phyloP scores from a whole-genome alignment of 2,329 filamentous ascomycete species.

The Colletotrichum somersetense region DNA sequence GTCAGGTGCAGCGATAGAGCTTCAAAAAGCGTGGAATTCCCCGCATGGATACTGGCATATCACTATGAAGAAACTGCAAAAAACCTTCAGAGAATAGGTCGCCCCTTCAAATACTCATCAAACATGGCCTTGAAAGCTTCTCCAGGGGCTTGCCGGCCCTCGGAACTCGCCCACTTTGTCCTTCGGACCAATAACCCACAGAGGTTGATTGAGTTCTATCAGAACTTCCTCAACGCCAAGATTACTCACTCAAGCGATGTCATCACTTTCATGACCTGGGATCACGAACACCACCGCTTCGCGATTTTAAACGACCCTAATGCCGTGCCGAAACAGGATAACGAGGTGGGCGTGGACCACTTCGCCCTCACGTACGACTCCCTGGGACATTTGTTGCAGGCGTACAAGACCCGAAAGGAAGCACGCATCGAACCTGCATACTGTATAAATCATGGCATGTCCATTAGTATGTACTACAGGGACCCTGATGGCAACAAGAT shows the following conservation, averaged over 20 bases:
- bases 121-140: slow-evolving; percentile 21
- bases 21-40: slow-evolving; percentile 13
- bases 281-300: slow-evolving; percentile 62
- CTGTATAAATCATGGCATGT: slow-evolving; percentile 62
- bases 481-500: slow-evolving; percentile 63
- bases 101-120: neutral
- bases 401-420: slow-evolving; percentile 54
- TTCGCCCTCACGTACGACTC: slow-evolving; percentile 56
- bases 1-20: neutral
- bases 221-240: slow-evolving; percentile 52
- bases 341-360: slow-evolving; percentile 54
- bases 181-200: slow-evolving; percentile 19
- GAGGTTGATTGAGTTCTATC: slow-evolving; percentile 53
- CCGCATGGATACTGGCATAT: neutral
- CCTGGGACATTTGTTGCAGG: slow-evolving; percentile 50
- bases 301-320: slow-evolving; percentile 52
- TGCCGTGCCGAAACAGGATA: slow-evolving; percentile 43
- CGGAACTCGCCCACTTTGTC: slow-evolving; percentile 33
- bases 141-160: slow-evolving; percentile 21
- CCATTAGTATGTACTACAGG: slow-evolving; percentile 60
- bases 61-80: too few species aligned
- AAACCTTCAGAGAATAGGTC: neutral
- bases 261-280: slow-evolving; percentile 57
- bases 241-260: slow-evolving; percentile 45
- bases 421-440: slow-evolving; percentile 55